phyloP scores from a whole-genome alignment of 176 grass and related monocot genomes.

The Typha latifolia region DNA sequence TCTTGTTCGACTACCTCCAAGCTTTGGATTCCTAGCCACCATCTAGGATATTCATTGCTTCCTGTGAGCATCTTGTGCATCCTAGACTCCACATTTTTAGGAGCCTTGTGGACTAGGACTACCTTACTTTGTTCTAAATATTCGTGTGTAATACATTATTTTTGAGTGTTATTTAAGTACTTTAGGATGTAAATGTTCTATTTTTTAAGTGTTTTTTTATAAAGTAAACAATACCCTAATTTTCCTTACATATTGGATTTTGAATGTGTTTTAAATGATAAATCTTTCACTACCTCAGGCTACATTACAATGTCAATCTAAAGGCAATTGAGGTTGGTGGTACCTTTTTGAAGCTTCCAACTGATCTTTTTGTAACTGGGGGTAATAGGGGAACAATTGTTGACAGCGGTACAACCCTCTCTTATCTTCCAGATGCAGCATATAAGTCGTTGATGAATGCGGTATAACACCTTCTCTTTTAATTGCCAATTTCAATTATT shows the following conservation, averaged over 20 bases:
- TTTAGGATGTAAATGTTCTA: no score
- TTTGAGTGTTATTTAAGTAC: no score
- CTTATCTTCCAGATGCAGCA: slow-evolving; percentile 64
- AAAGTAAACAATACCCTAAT: no score
- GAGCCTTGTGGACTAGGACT: no score
- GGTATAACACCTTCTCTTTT: slow-evolving; percentile 31
- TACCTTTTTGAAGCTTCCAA: slow-evolving; percentile 46
- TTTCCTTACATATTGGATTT: background rate
- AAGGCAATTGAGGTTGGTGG: slow-evolving; percentile 65
- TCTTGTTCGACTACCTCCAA: no score
- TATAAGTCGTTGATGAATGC: slow-evolving; percentile 38
- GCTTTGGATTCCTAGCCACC: no score
- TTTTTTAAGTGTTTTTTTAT: no score
- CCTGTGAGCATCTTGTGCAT: no score
- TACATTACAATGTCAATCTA: slow-evolving; percentile 87
- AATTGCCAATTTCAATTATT: background rate
- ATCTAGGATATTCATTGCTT: no score
- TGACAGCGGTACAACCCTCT: slow-evolving; percentile 88
- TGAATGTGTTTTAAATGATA: background rate
- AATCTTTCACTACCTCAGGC: slow-evolving; percentile 28
- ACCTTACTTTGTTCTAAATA: no score
- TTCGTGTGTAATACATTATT: no score
- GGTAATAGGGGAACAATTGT: slow-evolving; percentile 61
- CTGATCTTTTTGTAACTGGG: slow-evolving; percentile 36
- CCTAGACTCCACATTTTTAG: no score